A percentile compares a stretch with the other conserved stretches of the same genome.
These are phyloP conservation scores for Alternaria ethzedia DNA, from an alignment of 2,329 filamentous ascomycete species.

Conservation along the genomic window DNA sequence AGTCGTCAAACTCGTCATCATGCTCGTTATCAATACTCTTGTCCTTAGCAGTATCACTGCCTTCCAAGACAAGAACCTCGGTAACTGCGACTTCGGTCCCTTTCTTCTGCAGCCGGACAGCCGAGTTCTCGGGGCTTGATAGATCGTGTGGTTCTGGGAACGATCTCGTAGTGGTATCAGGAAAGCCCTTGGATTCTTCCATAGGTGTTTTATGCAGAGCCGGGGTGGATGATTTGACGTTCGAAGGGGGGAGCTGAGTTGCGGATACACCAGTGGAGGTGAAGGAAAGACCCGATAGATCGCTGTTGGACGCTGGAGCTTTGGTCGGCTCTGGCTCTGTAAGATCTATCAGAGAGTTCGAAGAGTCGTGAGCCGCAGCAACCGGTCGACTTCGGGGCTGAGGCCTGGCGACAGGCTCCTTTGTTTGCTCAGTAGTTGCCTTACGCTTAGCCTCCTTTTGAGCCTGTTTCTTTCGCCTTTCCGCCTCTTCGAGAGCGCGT, in stretches of 20 bases:
- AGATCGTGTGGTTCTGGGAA: not conserved
- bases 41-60: slow-evolving; percentile 2
- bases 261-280: not conserved
- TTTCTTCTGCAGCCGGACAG: not conserved
- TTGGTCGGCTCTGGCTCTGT: not conserved
- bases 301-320: not conserved
- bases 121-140: not conserved
- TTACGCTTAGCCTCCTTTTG: slow-evolving; percentile 28
- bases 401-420: slow-evolving; percentile 3
- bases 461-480: slow-evolving; percentile 46
- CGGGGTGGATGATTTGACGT: not conserved
- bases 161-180: not conserved
- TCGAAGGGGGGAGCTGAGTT: not conserved
- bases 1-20: slow-evolving; percentile 1
- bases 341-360: slow-evolving; percentile 1
- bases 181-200: not conserved
- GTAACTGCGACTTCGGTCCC: slow-evolving; percentile 15
- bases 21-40: not conserved
- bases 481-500: slow-evolving; percentile 35
- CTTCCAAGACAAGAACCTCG: slow-evolving; percentile 6
- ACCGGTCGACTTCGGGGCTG: not conserved
- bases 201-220: not conserved
- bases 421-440: not conserved
- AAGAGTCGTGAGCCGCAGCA: not conserved
- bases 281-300: not conserved